Evolutionary conservation across 176 grass and related monocot species (phyloP).

Genomic region (Oryza meyeriana): DNA sequence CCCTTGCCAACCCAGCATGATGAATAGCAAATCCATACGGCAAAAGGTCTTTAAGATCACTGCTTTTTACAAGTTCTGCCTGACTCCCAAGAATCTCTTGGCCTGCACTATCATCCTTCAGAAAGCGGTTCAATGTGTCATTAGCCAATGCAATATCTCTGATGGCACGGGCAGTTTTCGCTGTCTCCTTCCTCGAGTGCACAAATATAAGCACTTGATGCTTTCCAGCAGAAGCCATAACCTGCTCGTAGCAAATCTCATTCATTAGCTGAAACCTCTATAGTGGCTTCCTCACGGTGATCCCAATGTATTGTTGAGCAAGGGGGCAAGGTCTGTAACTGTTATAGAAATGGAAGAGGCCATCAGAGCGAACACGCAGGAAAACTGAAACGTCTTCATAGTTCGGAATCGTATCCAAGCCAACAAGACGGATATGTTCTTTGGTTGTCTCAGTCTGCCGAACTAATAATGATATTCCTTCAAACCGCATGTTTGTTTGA

Average conservation of each 20-base stretch:
- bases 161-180: conserved; percentile 88
- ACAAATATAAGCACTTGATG: no score
- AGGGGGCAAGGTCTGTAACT: conserved; percentile 94
- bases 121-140: conserved; percentile 74
- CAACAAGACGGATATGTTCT: conserved; percentile 80
- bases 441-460: conserved; percentile 89
- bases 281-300: conserved; percentile 88
- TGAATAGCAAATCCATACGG: no score
- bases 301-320: conserved; percentile 90
- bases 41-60: no score
- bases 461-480: no score
- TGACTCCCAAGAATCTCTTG: conserved; percentile 84
- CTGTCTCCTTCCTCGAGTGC: conserved; percentile 91
- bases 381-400: conserved; percentile 88
- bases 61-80: no score
- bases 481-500: no score
- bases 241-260: conserved; percentile 91
- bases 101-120: conserved; percentile 84
- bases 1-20: no score
- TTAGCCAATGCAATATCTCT: conserved; percentile 78
- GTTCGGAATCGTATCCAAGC: conserved; percentile 86
- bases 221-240: conserved; percentile 80
- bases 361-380: conserved; percentile 54
- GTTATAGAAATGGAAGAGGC: conserved; percentile 93
- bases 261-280: conserved; percentile 98